phyloP scores from a whole-genome alignment of 2,329 filamentous ascomycete genomes.

The Xylaria sp. region DNA sequence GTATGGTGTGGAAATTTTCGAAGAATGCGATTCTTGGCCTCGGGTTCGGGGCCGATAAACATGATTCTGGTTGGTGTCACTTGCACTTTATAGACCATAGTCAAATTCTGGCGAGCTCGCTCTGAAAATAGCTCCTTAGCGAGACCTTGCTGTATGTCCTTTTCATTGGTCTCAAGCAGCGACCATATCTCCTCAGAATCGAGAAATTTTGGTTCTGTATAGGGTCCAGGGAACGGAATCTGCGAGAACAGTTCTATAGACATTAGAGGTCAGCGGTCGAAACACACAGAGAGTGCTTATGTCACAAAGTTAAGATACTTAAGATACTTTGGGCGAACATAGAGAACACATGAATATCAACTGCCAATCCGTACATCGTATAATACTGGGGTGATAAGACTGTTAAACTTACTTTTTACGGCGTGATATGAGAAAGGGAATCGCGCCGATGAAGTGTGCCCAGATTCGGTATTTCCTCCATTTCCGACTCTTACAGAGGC shows the following conservation, averaged over 20 bases:
- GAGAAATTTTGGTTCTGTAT: conserved; percentile 58
- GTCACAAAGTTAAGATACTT: background rate
- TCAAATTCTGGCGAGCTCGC: conserved; percentile 55
- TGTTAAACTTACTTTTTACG: conserved; percentile 38
- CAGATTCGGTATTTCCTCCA: conserved; percentile 25
- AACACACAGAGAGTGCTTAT: background rate
- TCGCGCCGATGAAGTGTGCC: conserved; percentile 40
- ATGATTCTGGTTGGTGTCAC: conserved; percentile 70
- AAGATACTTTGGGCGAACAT: background rate
- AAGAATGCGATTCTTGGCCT: conserved; percentile 76
- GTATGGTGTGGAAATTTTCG: conserved; percentile 70
- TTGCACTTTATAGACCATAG: conserved; percentile 64
- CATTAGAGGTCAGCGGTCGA: conserved; percentile 5
- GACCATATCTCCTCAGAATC: conserved; percentile 45
- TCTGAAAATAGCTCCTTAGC: conserved; percentile 44
- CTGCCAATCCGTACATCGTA: background rate
- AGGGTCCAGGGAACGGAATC: conserved; percentile 66
- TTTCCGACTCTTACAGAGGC: conserved; percentile 7
- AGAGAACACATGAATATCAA: conserved; percentile 53
- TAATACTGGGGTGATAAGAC: background rate
- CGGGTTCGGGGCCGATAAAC: conserved; percentile 70
- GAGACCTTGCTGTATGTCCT: conserved; percentile 48
- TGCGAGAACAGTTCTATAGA: conserved; percentile 56
- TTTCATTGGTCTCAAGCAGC: conserved; percentile 57
- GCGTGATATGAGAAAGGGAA: conserved; percentile 63